Evolutionary conservation across 805 yeast species (phyloP), one percentile per base, ranked within the genome.

Genomic region (Ogataea philodendri): DNA sequence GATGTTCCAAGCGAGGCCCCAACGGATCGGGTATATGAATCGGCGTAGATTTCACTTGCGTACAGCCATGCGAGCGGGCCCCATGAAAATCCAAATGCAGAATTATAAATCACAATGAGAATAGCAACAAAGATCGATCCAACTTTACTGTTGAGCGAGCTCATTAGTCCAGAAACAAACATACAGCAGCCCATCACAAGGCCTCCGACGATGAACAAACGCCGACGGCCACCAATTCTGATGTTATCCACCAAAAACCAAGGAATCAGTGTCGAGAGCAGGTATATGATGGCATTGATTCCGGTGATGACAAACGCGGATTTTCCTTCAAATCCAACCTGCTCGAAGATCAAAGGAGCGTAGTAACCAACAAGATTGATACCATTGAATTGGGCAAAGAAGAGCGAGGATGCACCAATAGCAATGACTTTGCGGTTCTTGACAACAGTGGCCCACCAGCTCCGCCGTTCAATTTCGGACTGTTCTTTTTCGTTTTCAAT

Each of bases 31-130:
- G 86, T 82, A 22, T 40, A 39, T 1, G 82, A 67, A 46, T 84
- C 73, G 0, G 96, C 93, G 37, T 86, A 74, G 33, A 87, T 82
- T 60, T 85, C 95, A 42, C 85, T 81, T 48, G 88, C 85, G 55
- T 81, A 78, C 30, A 81, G 60, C 96, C 96, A 86, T 9, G 94
- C 93, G 37, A 84, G 75, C 5, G 95, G 95, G 8, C 96, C 96
- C 89, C 93, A 88, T 26, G 89, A 78, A 52, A 78, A 79, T 6
- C 95, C 96, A 61, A 87, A 87, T 0, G 80, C 77, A 3, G 93
- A 87, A 51, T 86, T 86, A 63, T 79, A 84, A 9, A 84, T 56
- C 26, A 87, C 73, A 15, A 87, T 94, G 45, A 84, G 72, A 5
- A 74, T 56, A 3, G 85, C 96, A 26, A 85, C 94, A 41, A 74